These are phyloP conservation scores for Potentilla sterilis DNA, from an alignment of 306 rosid genomes.

Conservation along the genomic window DNA sequence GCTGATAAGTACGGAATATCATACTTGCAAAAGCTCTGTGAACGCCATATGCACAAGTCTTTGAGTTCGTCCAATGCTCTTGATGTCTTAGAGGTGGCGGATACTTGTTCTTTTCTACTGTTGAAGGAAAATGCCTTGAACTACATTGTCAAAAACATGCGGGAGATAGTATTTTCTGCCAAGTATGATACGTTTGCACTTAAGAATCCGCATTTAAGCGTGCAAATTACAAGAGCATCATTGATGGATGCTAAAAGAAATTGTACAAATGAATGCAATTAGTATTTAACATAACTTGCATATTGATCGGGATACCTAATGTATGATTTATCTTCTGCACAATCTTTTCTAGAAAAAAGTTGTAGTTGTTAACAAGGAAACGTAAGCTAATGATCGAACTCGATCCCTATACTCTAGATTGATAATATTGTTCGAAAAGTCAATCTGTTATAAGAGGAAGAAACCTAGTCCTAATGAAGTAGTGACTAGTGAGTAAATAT, in stretches of 20 bases:
- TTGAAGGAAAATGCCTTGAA: constrained; percentile 55
- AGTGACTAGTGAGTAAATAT: too few species aligned
- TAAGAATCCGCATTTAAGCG: constrained; percentile 65
- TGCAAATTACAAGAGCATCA: constrained; percentile 62
- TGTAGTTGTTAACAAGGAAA: too few species aligned
- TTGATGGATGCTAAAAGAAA: constrained; percentile 36
- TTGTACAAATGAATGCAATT: neutral
- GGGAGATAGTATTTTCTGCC: constrained; percentile 40
- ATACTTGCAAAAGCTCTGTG: constrained; percentile 57
- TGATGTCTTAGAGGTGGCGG: constrained; percentile 60
- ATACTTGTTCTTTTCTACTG: constrained; percentile 43
- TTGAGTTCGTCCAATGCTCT: constrained; percentile 50
- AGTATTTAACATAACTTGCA: too few species aligned
- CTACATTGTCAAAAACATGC: constrained; percentile 55
- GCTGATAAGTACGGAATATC: constrained; percentile 76
- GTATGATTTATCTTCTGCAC: too few species aligned
- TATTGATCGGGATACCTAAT: too few species aligned
- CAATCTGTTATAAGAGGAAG: too few species aligned
- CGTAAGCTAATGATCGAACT: too few species aligned
- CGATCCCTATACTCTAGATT: too few species aligned
- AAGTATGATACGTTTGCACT: constrained; percentile 58
- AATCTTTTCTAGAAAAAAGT: too few species aligned
- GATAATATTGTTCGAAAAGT: too few species aligned
- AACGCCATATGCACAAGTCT: constrained; percentile 43
- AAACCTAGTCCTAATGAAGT: too few species aligned